Percentiles rank a stretch among this genome's conserved stretches.
Evolutionary conservation across 805 yeast genomes (phyloP).

Genomic region (Barnettozyma salicaria): DNA sequence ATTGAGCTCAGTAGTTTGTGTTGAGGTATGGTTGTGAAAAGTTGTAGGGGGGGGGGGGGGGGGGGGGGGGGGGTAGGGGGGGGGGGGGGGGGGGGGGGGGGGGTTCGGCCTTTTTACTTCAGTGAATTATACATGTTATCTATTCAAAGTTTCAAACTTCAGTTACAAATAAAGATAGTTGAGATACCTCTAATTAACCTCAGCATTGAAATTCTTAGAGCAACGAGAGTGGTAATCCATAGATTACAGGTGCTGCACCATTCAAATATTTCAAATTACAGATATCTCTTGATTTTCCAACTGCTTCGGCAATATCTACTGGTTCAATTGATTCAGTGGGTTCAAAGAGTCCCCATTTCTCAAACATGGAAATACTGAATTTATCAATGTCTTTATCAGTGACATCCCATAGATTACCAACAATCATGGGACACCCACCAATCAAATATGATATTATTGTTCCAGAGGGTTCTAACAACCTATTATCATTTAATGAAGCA

Average conservation of each 20-base stretch:
- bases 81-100: too few species aligned
- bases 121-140: too few species aligned
- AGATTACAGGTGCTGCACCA: slow-evolving; percentile 89
- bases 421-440: slow-evolving; percentile 77
- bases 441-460: slow-evolving; percentile 68
- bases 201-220: slow-evolving; percentile 1
- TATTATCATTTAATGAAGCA: slow-evolving; percentile 53
- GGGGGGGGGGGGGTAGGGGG: too few species aligned
- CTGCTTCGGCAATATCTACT: slow-evolving; percentile 47
- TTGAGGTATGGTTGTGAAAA: too few species aligned
- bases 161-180: too few species aligned
- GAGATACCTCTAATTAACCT: too few species aligned
- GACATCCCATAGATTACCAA: slow-evolving; percentile 94
- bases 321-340: slow-evolving; percentile 14
- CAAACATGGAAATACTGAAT: slow-evolving; percentile 57
- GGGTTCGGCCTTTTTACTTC: too few species aligned
- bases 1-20: too few species aligned
- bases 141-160: too few species aligned
- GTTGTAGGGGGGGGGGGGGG: too few species aligned
- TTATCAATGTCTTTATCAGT: slow-evolving; percentile 92
- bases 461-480: slow-evolving; percentile 67
- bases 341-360: slow-evolving; percentile 55
- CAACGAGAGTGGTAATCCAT: slow-evolving; percentile 66
- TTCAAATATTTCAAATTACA: slow-evolving; percentile 73
- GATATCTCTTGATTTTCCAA: slow-evolving; percentile 51